Evolutionary conservation across 441 rosid genomes (phyloP).

Genomic region (Croton setiger): DNA sequence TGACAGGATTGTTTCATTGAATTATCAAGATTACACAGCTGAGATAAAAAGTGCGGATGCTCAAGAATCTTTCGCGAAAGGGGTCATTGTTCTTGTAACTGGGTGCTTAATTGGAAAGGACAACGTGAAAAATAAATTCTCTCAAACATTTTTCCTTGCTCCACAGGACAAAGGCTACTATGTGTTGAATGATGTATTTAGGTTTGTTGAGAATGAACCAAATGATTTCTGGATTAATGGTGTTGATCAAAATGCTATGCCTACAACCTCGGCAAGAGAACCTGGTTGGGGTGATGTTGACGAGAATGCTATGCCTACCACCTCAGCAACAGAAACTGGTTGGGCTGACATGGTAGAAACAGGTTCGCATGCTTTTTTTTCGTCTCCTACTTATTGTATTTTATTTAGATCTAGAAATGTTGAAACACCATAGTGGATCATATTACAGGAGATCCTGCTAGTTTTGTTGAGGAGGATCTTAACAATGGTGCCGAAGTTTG

Average conservation of each 20-base stretch:
- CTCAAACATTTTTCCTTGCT: conserved; percentile 87
- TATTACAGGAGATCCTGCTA: conserved; percentile 39
- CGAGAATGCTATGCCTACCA: too few species aligned
- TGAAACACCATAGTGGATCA: conserved; percentile 34
- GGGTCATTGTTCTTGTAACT: conserved; percentile 86
- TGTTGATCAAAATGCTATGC: conserved; percentile 36
- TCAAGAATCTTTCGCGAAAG: conserved; percentile 68
- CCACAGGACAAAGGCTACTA: conserved; percentile 93
- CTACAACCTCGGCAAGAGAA: conserved; percentile 35
- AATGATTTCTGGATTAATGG: conserved; percentile 30
- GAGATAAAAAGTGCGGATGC: conserved; percentile 92
- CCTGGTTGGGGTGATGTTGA: conserved; percentile 38
- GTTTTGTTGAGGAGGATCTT: conserved; percentile 50
- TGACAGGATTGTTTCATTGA: conserved; percentile 71
- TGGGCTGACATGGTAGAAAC: conserved; percentile 20
- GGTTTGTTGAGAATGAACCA: conserved; percentile 56
- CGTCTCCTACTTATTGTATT: neutral
- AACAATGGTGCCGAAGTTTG: conserved; percentile 54
- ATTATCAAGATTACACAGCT: conserved; percentile 63
- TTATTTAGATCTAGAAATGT: conserved; percentile 11
- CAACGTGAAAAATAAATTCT: conserved; percentile 68
- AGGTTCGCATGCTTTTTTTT: conserved; percentile 33
- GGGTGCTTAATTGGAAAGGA: conserved; percentile 79
- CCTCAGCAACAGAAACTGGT: conserved; percentile 63
- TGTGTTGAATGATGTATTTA: conserved; percentile 83